Evolutionary conservation across 148 eudicot species (phyloP).

Genomic region (Dysphania ambrosioides): DNA sequence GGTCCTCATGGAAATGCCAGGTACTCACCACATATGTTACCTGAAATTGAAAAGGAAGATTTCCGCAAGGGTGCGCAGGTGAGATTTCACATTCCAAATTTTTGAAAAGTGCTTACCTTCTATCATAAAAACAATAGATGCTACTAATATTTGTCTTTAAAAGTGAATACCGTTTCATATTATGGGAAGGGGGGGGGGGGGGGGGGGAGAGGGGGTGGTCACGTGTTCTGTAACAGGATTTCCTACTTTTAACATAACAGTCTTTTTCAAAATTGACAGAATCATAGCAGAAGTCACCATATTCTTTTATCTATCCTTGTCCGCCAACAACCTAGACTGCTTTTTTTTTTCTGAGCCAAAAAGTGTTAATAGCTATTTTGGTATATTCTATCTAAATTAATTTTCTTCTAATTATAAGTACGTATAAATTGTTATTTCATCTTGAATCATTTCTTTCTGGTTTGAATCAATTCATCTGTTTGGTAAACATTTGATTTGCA

Average conservation of each 20-base stretch:
- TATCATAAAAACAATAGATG: not conserved
- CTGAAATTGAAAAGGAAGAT: slow-evolving; percentile 73
- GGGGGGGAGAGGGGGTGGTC: too few relatives aligned
- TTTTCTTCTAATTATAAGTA: not conserved
- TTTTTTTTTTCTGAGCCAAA: too few relatives aligned
- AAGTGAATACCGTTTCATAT: not conserved
- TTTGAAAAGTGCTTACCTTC: not conserved
- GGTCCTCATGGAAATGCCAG: slow-evolving; percentile 96
- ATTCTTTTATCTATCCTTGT: too few relatives aligned
- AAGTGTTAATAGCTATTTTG: not conserved
- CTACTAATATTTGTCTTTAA: not conserved
- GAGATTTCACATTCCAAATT: slow-evolving; percentile 8
- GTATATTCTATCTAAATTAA: not conserved
- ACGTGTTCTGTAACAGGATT: not conserved
- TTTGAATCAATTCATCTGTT: not conserved
- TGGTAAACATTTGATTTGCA: not conserved
- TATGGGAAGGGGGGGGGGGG: not conserved
- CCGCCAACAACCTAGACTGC: too few relatives aligned
- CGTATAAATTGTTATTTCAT: too few relatives aligned
- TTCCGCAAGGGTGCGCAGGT: slow-evolving; percentile 99
- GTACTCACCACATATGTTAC: slow-evolving; percentile 83
- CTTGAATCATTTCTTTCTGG: not conserved
- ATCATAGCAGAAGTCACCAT: too few relatives aligned
- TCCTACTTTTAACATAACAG: not conserved
- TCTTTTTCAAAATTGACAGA: too few relatives aligned